phyloP scores from a whole-genome alignment of 305 asterid genomes.

The Rubia tinctorum region DNA sequence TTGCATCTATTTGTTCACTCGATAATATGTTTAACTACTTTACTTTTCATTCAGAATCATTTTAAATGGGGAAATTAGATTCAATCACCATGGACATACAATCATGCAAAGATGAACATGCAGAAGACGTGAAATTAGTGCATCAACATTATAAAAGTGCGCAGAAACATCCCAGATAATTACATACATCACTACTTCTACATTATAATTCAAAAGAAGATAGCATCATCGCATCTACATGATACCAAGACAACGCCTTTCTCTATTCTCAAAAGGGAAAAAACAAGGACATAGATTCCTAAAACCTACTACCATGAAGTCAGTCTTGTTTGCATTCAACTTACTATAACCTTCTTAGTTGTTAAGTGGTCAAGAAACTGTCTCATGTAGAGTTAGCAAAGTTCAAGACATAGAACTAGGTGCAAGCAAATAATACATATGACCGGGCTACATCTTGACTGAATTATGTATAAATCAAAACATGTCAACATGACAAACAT shows the following conservation, averaged over 20 bases:
- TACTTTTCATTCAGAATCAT: neutral
- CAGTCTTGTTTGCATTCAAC: neutral
- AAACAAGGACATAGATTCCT: neutral
- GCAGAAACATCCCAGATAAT: neutral
- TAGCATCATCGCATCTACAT: neutral
- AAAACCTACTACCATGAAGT: neutral
- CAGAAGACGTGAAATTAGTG: neutral
- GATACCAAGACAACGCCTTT: neutral
- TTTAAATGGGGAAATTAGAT: neutral
- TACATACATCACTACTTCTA: neutral
- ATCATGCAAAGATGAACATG: conserved; percentile 1
- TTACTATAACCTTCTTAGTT: neutral
- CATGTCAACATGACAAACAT: neutral
- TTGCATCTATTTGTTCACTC: neutral
- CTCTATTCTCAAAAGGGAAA: neutral
- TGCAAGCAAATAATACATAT: neutral
- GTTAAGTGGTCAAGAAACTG: neutral
- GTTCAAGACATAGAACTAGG: neutral
- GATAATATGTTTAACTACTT: neutral
- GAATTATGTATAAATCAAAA: neutral
- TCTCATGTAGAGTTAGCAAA: neutral
- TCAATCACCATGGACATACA: neutral
- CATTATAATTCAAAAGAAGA: neutral
- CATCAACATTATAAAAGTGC: neutral
- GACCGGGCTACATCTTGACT: neutral